A percentile compares a stretch with the other conserved stretches of the same genome.
Evolutionary conservation across 1,139 yeast species (phyloP).

Genomic region (Yamadazyma dushanensis): DNA sequence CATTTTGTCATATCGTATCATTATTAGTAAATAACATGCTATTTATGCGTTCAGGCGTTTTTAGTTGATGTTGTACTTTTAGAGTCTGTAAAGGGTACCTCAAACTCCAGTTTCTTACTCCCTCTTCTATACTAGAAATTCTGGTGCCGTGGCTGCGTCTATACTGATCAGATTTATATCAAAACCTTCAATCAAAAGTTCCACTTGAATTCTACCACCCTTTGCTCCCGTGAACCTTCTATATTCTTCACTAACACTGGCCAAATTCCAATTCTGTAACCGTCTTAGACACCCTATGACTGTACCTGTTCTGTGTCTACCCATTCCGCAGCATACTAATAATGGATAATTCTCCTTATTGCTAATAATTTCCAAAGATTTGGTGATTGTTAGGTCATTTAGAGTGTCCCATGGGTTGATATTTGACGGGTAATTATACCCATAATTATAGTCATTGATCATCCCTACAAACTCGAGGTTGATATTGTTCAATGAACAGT

Average conservation of each 20-base stretch:
- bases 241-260: conserved; percentile 91
- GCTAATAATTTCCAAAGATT: conserved; percentile 74
- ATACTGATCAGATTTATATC: conserved; percentile 57
- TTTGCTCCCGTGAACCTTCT: conserved; percentile 89
- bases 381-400: conserved; percentile 75
- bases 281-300: conserved; percentile 91
- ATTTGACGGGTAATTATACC: conserved; percentile 27
- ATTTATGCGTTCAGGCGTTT: no score
- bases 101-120: no score
- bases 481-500: conserved; percentile 71
- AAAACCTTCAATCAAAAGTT: conserved; percentile 82
- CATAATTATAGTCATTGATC: conserved; percentile 51
- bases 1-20: no score
- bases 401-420: conserved; percentile 95
- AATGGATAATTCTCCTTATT: conserved; percentile 77
- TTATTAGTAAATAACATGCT: no score
- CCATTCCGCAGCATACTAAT: conserved; percentile 96
- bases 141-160: conserved; percentile 26
- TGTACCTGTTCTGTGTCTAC: conserved; percentile 94
- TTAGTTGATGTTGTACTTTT: no score
- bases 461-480: conserved; percentile 65
- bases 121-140: conserved; percentile 12
- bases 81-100: neutral
- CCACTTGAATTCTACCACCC: conserved; percentile 91
- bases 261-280: conserved; percentile 93